Evolutionary conservation across 169 alveolate genomes (phyloP), one percentile per base, ranked within the genome.

Genomic region (Cryptosporidium viatorum): DNA sequence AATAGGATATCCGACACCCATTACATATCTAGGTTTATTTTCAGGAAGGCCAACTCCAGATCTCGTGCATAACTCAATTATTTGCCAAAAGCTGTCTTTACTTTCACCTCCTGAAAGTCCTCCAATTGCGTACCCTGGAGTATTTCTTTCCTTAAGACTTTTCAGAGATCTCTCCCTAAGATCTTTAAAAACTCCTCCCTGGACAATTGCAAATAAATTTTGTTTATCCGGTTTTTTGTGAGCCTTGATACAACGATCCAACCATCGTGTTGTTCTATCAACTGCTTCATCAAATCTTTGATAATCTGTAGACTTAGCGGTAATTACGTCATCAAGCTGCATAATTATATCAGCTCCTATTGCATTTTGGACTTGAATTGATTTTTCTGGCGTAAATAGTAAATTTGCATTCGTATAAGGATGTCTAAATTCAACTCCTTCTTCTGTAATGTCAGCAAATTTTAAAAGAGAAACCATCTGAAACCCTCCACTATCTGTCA

Each of bases 61-160:
- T 31, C 94, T 94, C 21, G 97, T 93, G 86, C 98, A 96, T 23
- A 93, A 93, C 21, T 91, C 94, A 6, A 97, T 98, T 9, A 96
- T 94, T 86, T 93, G 95, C 97, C 99, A 96, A 93, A 98, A 98
- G 69, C 95, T 97, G 31, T 86, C 95, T 91, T 98, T 98, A 70
- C 94, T 96, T 92, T 98, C 99, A 0, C 99, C 99, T 26, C 99
- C 99, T 12, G 98, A 96, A 55, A 98, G 95, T 1, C 99, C 99
- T 0, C 99, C 99, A 31, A 98, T 97, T 35, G 99, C 99, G 93
- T 96, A 97, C 8, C 99, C 99, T 21, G 98, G 98, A 39, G 96
- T 93, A 71, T 97, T 93, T 91, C 97, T 94, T 33, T 86, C 80
- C 52, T 94, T 92, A 91, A 97, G 93, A 50, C 91, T 95, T 69